Evolutionary conservation across 768 basidiomycete genomes (phyloP).

Genomic region (Suillus occidentalis): DNA sequence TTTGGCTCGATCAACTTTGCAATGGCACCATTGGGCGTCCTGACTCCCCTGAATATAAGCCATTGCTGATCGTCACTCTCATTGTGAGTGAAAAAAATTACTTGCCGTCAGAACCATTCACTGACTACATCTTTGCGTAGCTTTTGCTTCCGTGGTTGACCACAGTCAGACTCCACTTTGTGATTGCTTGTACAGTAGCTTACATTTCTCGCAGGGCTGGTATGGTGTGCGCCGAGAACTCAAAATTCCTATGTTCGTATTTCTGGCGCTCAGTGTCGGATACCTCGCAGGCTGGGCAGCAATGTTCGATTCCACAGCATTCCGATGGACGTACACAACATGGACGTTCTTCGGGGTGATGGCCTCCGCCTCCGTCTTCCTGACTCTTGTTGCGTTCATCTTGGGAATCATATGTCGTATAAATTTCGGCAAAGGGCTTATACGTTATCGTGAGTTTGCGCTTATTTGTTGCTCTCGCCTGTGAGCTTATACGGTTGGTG

Average conservation of each 20-base stretch:
- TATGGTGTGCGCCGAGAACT: slow-evolving; percentile 69
- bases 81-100: slow-evolving; percentile 45
- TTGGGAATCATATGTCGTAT: slow-evolving; percentile 66
- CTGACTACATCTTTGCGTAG: slow-evolving; percentile 33
- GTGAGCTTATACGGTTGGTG: slow-evolving; percentile 2
- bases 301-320: slow-evolving; percentile 71
- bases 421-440: slow-evolving; percentile 78
- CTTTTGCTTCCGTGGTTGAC: slow-evolving; percentile 70
- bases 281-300: slow-evolving; percentile 70
- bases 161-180: slow-evolving; percentile 37
- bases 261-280: slow-evolving; percentile 57
- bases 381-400: slow-evolving; percentile 55
- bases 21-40: slow-evolving; percentile 63
- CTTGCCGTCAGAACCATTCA: slow-evolving; percentile 2
- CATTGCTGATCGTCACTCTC: slow-evolving; percentile 53
- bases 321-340: slow-evolving; percentile 72
- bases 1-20: slow-evolving; percentile 78
- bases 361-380: slow-evolving; percentile 53
- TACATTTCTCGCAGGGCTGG: slow-evolving; percentile 56
- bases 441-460: slow-evolving; percentile 55
- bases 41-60: slow-evolving; percentile 53
- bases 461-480: neutral
- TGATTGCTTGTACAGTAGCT: slow-evolving; percentile 4
- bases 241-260: slow-evolving; percentile 56
- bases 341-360: slow-evolving; percentile 77